These are phyloP conservation scores for Chimonanthus praecox DNA, from an alignment of 164 flowering plant species.

Conservation along the genomic window DNA sequence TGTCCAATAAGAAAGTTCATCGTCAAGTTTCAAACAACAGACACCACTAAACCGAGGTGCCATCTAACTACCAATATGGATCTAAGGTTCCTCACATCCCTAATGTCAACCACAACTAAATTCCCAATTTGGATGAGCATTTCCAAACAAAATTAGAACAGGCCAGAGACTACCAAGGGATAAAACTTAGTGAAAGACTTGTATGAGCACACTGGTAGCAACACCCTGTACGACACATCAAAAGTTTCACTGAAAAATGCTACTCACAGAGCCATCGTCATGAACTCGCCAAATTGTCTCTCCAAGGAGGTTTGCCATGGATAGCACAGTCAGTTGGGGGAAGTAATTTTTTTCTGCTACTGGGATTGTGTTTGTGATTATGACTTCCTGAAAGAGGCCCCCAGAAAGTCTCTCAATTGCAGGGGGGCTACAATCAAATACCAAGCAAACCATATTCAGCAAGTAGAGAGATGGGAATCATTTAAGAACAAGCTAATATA, in stretches of 20 bases:
- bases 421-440: constrained; percentile 54
- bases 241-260: constrained; percentile 42
- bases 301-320: constrained; percentile 77
- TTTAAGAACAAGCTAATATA: not conserved
- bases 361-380: constrained; percentile 76
- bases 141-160: no score
- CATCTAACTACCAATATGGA: no score
- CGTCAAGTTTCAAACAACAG: no score
- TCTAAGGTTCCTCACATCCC: no score
- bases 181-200: no score
- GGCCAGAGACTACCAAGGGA: no score
- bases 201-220: no score
- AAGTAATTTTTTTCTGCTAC: constrained; percentile 61
- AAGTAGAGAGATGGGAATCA: not conserved
- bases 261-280: constrained; percentile 68
- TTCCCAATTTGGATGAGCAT: no score
- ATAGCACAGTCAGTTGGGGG: constrained; percentile 74
- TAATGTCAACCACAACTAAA: no score
- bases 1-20: no score
- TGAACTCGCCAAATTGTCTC: constrained; percentile 87
- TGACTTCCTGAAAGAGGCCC: constrained; percentile 81
- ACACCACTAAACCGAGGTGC: no score
- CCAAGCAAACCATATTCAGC: not conserved
- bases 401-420: constrained; percentile 82
- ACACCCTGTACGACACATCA: not conserved